Evolutionary conservation across 139 green algal genomes (phyloP).

Genomic region (Prasinococcaceae sp.): DNA sequence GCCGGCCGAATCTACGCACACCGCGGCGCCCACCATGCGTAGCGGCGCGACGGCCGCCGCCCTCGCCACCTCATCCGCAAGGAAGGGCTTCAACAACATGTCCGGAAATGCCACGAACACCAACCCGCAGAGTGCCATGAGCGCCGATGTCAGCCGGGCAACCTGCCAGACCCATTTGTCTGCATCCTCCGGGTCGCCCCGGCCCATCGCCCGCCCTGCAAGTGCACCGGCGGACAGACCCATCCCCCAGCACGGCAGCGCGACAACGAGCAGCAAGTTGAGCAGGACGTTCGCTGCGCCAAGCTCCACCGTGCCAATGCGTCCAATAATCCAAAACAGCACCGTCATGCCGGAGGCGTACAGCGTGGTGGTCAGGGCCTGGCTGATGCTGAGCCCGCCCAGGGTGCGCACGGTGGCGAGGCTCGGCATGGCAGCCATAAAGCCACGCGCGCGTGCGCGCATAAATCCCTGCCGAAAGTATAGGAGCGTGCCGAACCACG

Average conservation of each 20-base stretch:
- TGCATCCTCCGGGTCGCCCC: slow-evolving; percentile 3
- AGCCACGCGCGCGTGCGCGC: background rate
- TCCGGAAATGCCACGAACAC: background rate
- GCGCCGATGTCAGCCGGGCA: background rate
- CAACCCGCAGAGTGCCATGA: background rate
- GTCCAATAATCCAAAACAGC: slow-evolving; percentile 3
- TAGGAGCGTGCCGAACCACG: slow-evolving; percentile 1
- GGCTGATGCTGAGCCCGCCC: no score
- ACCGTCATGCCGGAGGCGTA: slow-evolving; percentile 7
- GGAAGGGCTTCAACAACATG: background rate
- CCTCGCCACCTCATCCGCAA: background rate
- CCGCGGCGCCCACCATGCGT: background rate
- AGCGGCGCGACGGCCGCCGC: background rate
- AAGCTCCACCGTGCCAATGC: background rate
- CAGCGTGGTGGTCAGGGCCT: background rate
- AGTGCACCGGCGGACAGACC: slow-evolving; percentile 5
- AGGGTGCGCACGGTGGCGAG: no score
- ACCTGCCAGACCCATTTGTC: slow-evolving; percentile 8
- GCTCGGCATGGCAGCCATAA: background rate
- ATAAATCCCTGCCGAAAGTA: slow-evolving; percentile 8
- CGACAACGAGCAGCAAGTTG: slow-evolving; percentile 6
- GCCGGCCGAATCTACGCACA: background rate
- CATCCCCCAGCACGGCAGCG: slow-evolving; percentile 9
- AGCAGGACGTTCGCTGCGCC: slow-evolving; percentile 9
- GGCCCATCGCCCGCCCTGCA: background rate